A percentile compares a stretch with the other conserved stretches of the same genome.
These are phyloP conservation scores for Ceratocystis lukuohia DNA, from an alignment of 2,329 filamentous ascomycete species.

Conservation along the genomic window DNA sequence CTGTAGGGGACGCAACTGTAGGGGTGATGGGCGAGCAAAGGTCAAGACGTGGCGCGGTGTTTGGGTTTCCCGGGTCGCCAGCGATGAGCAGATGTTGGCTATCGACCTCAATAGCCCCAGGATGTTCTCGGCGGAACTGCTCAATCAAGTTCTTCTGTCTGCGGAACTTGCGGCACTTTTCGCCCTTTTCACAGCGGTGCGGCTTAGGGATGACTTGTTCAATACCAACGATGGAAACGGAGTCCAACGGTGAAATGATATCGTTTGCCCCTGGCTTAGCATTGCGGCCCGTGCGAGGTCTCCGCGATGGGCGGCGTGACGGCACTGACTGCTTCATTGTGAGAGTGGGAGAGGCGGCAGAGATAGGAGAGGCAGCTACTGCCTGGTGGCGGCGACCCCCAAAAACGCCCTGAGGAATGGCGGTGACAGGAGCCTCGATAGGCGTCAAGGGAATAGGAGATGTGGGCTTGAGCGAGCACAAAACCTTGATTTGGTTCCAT, in stretches of 20 bases:
- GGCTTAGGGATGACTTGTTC: constrained; percentile 77
- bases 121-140: constrained; percentile 61
- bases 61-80: constrained; percentile 65
- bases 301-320: constrained; percentile 11
- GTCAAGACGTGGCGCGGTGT: constrained; percentile 36
- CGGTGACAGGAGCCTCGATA: constrained; percentile 45
- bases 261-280: constrained; percentile 38
- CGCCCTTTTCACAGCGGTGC: constrained; percentile 74
- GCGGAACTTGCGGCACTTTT: constrained; percentile 69
- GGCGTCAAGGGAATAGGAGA: constrained; percentile 44
- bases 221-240: constrained; percentile 81
- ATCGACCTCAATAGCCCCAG: constrained; percentile 39
- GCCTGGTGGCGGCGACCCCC: constrained; percentile 20
- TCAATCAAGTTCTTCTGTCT: constrained; percentile 68
- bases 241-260: constrained; percentile 63
- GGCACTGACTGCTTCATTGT: not conserved
- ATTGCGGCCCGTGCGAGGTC: constrained; percentile 21
- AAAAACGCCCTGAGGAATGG: constrained; percentile 29
- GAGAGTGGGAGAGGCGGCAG: constrained; percentile 20
- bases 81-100: constrained; percentile 58
- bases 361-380: not conserved
- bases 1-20: constrained; percentile 7
- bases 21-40: constrained; percentile 18
- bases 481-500: constrained; percentile 64
- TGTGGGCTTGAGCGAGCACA: constrained; percentile 43